Conservation (phyloP, 345 rosid genomes). For the Linum tenue region DNA sequence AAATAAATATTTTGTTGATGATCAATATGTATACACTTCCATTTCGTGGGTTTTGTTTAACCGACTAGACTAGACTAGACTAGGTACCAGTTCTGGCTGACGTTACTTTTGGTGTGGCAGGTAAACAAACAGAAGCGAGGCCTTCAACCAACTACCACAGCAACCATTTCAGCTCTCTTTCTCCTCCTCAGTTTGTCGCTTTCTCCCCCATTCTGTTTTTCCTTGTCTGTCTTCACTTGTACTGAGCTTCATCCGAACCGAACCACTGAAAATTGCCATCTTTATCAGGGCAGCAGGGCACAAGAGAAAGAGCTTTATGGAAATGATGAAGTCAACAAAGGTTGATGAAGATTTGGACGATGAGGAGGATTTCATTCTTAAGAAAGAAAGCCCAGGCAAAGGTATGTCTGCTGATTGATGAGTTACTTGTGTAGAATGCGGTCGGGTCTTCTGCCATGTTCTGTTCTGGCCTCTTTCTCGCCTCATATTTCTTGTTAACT, state of each 20-base stretch:
- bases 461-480: neutral
- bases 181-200: constrained; percentile 60
- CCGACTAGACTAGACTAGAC: too few relatives aligned
- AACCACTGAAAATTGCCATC: neutral
- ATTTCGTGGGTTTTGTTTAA: too few relatives aligned
- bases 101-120: too few relatives aligned
- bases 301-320: constrained; percentile 77
- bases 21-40: too few relatives aligned
- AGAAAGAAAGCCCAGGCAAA: constrained; percentile 55
- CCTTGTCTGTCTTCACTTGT: neutral
- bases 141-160: constrained; percentile 45
- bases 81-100: too few relatives aligned
- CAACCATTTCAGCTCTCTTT: constrained; percentile 56
- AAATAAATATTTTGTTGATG: too few relatives aligned
- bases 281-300: constrained; percentile 46
- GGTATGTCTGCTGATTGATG: constrained; percentile 25
- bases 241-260: neutral
- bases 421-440: neutral
- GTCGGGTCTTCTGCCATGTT: neutral
- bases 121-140: neutral
- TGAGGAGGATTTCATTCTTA: constrained; percentile 60
- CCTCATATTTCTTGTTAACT: neutral
- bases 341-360: constrained; percentile 64
- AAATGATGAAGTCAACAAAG: constrained; percentile 80
- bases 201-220: neutral